Evolutionary conservation across 768 basidiomycete genomes (phyloP).

Genomic region (Leccinum arenicola): DNA sequence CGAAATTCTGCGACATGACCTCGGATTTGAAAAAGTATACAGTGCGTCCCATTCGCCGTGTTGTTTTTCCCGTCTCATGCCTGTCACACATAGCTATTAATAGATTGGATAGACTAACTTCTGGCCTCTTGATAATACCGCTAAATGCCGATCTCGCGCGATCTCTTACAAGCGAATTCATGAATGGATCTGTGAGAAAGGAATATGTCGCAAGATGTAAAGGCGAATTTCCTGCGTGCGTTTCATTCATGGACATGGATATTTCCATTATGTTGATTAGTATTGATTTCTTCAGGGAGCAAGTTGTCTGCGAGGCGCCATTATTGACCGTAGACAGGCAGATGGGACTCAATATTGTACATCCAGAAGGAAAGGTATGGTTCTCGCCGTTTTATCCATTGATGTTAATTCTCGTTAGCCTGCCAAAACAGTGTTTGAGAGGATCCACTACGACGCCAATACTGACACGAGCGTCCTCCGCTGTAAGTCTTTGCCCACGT

Average conservation of each 20-base stretch:
- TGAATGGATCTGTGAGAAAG: conserved; percentile 78
- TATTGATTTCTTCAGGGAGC: conserved; percentile 47
- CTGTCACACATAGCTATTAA: conserved; percentile 68
- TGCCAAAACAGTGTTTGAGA: conserved; percentile 86
- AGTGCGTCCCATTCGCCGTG: conserved; percentile 50
- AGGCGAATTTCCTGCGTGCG: conserved; percentile 85
- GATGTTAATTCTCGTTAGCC: conserved; percentile 42
- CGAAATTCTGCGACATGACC: conserved; percentile 81
- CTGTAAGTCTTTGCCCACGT: conserved; percentile 45
- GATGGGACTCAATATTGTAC: conserved; percentile 95
- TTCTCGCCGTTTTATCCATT: background rate
- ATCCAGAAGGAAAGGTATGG: conserved; percentile 88
- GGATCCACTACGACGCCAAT: conserved; percentile 73
- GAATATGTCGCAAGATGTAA: conserved; percentile 88
- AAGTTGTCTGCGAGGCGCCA: conserved; percentile 81
- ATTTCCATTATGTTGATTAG: background rate
- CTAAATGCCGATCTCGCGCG: conserved; percentile 67
- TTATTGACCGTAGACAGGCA: conserved; percentile 91
- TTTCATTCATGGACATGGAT: conserved; percentile 10
- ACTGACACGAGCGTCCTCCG: conserved; percentile 85
- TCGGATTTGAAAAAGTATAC: conserved; percentile 77
- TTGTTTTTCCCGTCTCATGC: background rate
- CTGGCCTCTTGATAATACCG: conserved; percentile 93
- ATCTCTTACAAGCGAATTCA: conserved; percentile 75
- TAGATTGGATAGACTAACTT: conserved; percentile 89